Percentiles rank a stretch among this genome's conserved stretches.
Evolutionary conservation across 1,284 basidiomycete genomes (phyloP).

Genomic region (Vanrija sp.): DNA sequence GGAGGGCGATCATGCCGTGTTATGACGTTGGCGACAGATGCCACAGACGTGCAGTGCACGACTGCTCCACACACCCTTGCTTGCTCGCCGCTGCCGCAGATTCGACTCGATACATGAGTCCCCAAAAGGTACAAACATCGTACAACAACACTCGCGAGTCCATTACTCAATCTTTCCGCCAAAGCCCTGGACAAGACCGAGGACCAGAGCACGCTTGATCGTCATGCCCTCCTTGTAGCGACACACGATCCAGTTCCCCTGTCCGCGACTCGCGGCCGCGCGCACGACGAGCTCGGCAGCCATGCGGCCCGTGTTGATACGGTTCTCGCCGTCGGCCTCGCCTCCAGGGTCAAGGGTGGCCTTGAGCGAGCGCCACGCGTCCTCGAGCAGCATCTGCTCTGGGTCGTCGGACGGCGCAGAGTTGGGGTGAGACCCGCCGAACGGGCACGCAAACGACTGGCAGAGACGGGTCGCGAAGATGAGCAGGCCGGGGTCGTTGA

Average conservation of each 20-base stretch:
- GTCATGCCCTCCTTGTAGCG: slow-evolving; percentile 45
- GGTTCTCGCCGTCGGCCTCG: slow-evolving; percentile 44
- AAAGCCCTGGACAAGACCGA: slow-evolving; percentile 42
- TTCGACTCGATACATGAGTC: no score
- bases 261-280: slow-evolving; percentile 36
- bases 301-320: slow-evolving; percentile 49
- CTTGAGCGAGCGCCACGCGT: slow-evolving; percentile 44
- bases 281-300: slow-evolving; percentile 47
- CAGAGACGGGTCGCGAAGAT: slow-evolving; percentile 49
- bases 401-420: slow-evolving; percentile 30
- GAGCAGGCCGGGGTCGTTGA: slow-evolving; percentile 47
- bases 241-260: slow-evolving; percentile 39
- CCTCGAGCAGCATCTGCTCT: slow-evolving; percentile 44
- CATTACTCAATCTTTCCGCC: slow-evolving; percentile 40
- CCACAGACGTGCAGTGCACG: no score
- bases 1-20: no score
- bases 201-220: slow-evolving; percentile 38
- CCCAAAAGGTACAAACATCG: slow-evolving; percentile 4
- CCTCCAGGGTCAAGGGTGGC: slow-evolving; percentile 41
- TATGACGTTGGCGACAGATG: no score
- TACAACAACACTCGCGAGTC: slow-evolving; percentile 2
- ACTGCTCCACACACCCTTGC: no score
- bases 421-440: slow-evolving; percentile 37
- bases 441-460: slow-evolving; percentile 44
- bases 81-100: no score